Conservation (phyloP, 371 early-diverging fungal genomes). For the Vairimorpha apis region DNA sequence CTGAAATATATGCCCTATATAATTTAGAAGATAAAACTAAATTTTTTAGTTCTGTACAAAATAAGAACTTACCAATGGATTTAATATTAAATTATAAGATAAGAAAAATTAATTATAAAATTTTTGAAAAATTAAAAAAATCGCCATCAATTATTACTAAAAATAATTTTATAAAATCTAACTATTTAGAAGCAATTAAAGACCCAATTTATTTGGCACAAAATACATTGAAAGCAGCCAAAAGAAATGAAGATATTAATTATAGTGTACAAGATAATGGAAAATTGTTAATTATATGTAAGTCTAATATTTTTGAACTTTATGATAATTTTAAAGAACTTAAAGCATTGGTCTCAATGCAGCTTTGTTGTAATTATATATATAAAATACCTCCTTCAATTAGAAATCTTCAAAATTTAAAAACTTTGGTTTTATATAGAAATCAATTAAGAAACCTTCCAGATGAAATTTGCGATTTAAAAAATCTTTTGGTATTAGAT, state of each 20-base stretch:
- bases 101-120: not conserved
- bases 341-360: conserved; percentile 40
- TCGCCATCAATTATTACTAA: not conserved
- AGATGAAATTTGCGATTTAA: conserved; percentile 67
- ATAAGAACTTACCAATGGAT: not conserved
- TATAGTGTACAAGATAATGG: conserved; percentile 9
- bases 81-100: not conserved
- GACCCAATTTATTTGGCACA: not conserved
- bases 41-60: not conserved
- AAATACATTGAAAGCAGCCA: not conserved
- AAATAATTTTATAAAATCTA: no score
- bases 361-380: conserved; percentile 62
- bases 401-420: conserved; percentile 47
- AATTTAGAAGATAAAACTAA: not conserved
- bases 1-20: not conserved
- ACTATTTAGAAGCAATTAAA: not conserved
- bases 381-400: conserved; percentile 56
- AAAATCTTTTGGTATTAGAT: conserved; percentile 69
- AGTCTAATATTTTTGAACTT: conserved; percentile 47
- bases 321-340: conserved; percentile 40
- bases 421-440: conserved; percentile 56
- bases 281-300: conserved; percentile 58
- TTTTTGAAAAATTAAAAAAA: not conserved
- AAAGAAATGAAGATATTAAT: not conserved
- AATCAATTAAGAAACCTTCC: conserved; percentile 65